Conservation (phyloP, 805 yeast genomes). For the Metschnikowia anglica region DNA sequence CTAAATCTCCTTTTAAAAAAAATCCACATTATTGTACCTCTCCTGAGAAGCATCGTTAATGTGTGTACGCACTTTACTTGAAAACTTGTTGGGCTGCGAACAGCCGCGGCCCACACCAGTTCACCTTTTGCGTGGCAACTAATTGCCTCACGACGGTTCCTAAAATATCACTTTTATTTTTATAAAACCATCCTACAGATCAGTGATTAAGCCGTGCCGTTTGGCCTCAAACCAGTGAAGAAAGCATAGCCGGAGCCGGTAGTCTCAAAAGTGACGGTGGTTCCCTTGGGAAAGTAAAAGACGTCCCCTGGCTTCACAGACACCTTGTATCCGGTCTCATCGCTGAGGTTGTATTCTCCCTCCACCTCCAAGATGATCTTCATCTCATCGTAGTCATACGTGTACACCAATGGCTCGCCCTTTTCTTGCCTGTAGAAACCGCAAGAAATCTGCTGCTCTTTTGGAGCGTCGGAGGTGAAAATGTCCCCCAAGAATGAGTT, state of each 20-base stretch:
- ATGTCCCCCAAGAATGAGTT: conserved; percentile 70
- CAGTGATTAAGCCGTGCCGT: conserved; percentile 17
- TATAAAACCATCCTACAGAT: neutral
- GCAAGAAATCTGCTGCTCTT: conserved; percentile 58
- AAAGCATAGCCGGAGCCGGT: conserved; percentile 65
- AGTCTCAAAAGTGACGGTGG: conserved; percentile 58
- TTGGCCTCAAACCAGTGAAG: conserved; percentile 60
- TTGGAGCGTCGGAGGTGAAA: conserved; percentile 59
- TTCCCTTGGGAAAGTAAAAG: conserved; percentile 65
- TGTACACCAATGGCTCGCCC: conserved; percentile 68
- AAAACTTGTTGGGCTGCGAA: no score
- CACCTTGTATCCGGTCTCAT: conserved; percentile 61
- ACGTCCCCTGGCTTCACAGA: conserved; percentile 64
- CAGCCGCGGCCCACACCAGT: no score
- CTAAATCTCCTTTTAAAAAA: no score
- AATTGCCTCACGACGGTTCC: neutral
- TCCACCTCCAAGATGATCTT: conserved; percentile 66
- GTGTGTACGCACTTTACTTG: neutral
- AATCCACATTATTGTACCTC: no score
- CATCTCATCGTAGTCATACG: conserved; percentile 65
- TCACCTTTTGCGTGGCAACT: no score
- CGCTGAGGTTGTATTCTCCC: conserved; percentile 61
- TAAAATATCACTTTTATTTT: neutral
- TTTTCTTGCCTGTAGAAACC: conserved; percentile 71
- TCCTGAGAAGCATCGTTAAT: neutral